Evolutionary conservation across 2,329 filamentous ascomycete genomes (phyloP), one percentile per base, ranked within the genome.

Genomic region (Gnomoniopsis sp.): DNA sequence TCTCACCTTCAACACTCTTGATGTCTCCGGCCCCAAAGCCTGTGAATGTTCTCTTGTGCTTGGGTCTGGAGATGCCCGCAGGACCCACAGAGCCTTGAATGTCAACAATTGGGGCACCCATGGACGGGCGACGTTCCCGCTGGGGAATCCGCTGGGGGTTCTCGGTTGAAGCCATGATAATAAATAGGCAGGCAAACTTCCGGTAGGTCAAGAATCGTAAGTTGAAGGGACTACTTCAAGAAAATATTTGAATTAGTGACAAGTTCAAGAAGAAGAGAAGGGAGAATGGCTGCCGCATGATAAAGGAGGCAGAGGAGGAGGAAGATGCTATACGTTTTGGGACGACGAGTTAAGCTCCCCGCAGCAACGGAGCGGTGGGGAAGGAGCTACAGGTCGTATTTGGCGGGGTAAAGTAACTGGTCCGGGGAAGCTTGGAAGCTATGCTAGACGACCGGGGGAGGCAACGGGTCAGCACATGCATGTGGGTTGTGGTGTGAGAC

Each of bases 31-130:
- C 84, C 36, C 92, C 93, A 71, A 98, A 95, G 10, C 95, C 95
- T 11, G 95, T 99, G 65, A 90, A 90, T n/a, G 93, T 98, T 66
- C 95, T 86, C 81, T 91, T 97, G 79, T 99, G 95, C 79, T 98
- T 99, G 49, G 95, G 95, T 62, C 95, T 84, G 26, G 84, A 86
- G 76, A 89, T 88, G 71, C 96, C 93, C 46, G 88, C 88, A 44
- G 92, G 91, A n/a, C 89, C 89, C 58, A 97, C 86, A 19, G 90
- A 88, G 64, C 92, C 93, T 73, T 90, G 83, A 63, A 98, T 88
- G 71, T 96, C 91, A 64, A 90, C 85, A 66, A 97, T 88, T 49
- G 93, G 93, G 66, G 90, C 90, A 65, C 89, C 86, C 59, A 84
- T 88, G 21, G 91, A 96, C 59, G 90, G 91, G 65, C 85, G 89